A percentile compares a stretch with the other conserved stretches of the same genome.
phyloP scores from a whole-genome alignment of 495 filamentous ascomycete genomes.

The Friedmanniomyces endolithicus region DNA sequence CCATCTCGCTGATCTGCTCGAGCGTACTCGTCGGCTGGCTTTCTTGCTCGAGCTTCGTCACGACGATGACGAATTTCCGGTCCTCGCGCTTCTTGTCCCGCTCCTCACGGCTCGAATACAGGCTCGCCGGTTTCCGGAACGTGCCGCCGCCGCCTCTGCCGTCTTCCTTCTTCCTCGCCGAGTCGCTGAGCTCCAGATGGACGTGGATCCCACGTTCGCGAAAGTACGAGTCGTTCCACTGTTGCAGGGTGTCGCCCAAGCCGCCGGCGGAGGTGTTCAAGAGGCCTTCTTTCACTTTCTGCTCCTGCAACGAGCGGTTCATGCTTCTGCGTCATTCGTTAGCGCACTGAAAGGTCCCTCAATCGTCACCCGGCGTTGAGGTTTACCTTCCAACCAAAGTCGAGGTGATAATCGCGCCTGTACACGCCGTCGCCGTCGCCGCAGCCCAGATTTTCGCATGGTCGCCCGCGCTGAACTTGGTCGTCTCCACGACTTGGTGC shows the following conservation, averaged over 20 bases:
- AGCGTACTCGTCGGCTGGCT: not conserved
- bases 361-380: not conserved
- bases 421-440: slow-evolving; percentile 2
- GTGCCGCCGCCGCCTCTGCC: not conserved
- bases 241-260: slow-evolving; percentile 5
- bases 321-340: not conserved
- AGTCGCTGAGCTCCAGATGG: slow-evolving; percentile 10
- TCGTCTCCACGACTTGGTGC: not conserved
- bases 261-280: slow-evolving; percentile 1
- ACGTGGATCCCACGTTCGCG: slow-evolving; percentile 1
- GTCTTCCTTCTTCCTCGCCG: slow-evolving; percentile 4
- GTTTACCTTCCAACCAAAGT: slow-evolving; percentile 3
- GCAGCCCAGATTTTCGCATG: slow-evolving; percentile 1
- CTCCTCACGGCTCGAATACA: slow-evolving; percentile 6
- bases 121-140: not conserved
- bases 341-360: not conserved
- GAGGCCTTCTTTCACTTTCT: slow-evolving; percentile 7
- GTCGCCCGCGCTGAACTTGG: slow-evolving; percentile 7
- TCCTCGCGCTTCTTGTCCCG: slow-evolving; percentile 8
- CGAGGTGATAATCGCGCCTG: slow-evolving; percentile 2
- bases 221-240: slow-evolving; percentile 16
- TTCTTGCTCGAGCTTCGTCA: slow-evolving; percentile 4
- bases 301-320: slow-evolving; percentile 2
- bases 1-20: not conserved
- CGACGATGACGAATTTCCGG: slow-evolving; percentile 11